Evolutionary conservation across 2,329 filamentous ascomycete species (phyloP).

Genomic region (Annulohypoxylon truncatum): DNA sequence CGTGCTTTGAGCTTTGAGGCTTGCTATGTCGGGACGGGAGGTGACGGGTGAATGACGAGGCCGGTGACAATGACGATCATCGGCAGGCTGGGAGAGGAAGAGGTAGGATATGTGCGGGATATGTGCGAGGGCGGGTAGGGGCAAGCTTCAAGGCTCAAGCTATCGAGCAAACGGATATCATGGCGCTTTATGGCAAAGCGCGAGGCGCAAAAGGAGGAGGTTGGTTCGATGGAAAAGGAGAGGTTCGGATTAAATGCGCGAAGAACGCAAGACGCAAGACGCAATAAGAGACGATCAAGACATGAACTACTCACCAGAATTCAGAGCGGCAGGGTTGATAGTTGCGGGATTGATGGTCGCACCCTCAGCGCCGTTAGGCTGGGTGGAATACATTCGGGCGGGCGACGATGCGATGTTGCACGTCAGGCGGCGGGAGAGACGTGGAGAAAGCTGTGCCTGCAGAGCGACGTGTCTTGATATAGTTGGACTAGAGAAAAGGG

Average conservation of each 20-base stretch:
- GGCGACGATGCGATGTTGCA: conserved; percentile 57
- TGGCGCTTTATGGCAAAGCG: conserved; percentile 32
- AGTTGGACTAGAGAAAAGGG: conserved; percentile 61
- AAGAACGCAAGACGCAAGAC: not conserved
- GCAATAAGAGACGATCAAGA: not conserved
- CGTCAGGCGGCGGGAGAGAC: conserved; percentile 50
- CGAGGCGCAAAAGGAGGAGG: conserved; percentile 35
- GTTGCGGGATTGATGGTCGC: conserved; percentile 92
- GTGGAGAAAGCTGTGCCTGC: conserved; percentile 57
- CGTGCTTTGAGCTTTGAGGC: not conserved
- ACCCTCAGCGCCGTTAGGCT: conserved; percentile 81
- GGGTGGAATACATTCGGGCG: conserved; percentile 68
- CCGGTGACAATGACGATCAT: conserved; percentile 41
- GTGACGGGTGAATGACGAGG: conserved; percentile 30
- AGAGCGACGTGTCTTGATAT: conserved; percentile 72
- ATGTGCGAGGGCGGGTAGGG: conserved; percentile 22
- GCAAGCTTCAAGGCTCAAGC: conserved; percentile 15
- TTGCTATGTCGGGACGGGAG: conserved; percentile 14
- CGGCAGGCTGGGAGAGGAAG: conserved; percentile 10
- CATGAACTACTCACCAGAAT: conserved; percentile 69
- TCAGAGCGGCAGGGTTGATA: conserved; percentile 71
- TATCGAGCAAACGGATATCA: conserved; percentile 22
- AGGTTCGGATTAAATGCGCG: conserved; percentile 35
- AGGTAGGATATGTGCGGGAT: conserved; percentile 14
- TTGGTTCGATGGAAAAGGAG: conserved; percentile 26